A percentile compares a stretch with the other conserved stretches of the same genome.
Evolutionary conservation across 257 asterid genomes (phyloP).

Genomic region (Avicennia marina): DNA sequence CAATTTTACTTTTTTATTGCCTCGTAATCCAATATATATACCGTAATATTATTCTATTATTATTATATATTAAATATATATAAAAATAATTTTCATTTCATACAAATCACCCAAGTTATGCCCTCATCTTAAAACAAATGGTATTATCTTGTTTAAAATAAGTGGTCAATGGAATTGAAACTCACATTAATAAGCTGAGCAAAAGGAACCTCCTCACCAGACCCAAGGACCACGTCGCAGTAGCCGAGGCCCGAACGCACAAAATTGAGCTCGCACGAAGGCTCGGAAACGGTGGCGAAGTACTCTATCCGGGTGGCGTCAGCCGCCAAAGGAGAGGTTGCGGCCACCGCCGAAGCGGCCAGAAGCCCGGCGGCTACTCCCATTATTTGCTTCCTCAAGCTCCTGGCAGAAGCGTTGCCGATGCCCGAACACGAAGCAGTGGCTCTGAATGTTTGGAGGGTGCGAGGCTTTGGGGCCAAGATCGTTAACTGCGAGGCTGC

Average conservation of each 20-base stretch:
- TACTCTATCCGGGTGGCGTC: constrained; percentile 81
- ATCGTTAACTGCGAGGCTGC: constrained; percentile 47
- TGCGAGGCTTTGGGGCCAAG: constrained; percentile 36
- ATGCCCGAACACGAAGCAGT: constrained; percentile 24
- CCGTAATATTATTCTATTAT: too few species aligned
- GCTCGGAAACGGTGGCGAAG: constrained; percentile 81
- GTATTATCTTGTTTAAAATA: too few species aligned
- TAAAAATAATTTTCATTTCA: too few species aligned
- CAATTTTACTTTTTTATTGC: too few species aligned
- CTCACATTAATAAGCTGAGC: constrained; percentile 70
- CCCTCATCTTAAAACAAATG: too few species aligned
- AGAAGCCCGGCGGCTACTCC: constrained; percentile 61
- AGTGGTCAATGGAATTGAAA: neutral
- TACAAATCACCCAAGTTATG: too few species aligned
- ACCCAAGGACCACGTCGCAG: constrained; percentile 72
- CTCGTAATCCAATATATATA: too few species aligned
- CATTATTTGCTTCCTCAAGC: constrained; percentile 38
- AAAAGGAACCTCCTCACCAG: constrained; percentile 70
- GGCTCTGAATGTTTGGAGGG: constrained; percentile 32
- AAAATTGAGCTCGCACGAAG: constrained; percentile 68
- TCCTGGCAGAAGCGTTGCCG: constrained; percentile 8
- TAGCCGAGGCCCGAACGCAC: constrained; percentile 83
- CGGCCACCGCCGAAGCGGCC: constrained; percentile 61
- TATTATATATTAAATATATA: too few species aligned
- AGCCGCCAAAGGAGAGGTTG: constrained; percentile 59